These are phyloP conservation scores for Fusarium solani-melongenae DNA, from an alignment of 2,329 filamentous ascomycete species.

Conservation along the genomic window DNA sequence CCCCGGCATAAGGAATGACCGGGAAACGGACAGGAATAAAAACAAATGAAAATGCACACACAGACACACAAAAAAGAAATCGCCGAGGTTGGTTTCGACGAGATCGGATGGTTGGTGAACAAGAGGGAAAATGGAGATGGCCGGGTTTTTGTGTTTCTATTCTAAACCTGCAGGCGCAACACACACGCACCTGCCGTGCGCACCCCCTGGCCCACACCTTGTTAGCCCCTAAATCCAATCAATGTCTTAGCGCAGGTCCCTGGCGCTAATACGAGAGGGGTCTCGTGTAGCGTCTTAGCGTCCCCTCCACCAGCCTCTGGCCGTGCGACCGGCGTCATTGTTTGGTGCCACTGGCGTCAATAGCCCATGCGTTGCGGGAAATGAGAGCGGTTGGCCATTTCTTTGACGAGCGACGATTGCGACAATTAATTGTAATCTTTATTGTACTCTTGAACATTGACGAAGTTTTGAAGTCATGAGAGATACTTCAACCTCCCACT, in stretches of 20 bases:
- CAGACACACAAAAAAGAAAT: constrained; percentile 10
- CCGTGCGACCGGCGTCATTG: background rate
- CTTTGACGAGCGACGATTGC: background rate
- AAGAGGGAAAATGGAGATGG: constrained; percentile 17
- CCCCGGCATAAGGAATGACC: constrained; percentile 44
- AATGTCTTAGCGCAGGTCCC: constrained; percentile 8
- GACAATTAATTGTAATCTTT: background rate
- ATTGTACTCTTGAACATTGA: background rate
- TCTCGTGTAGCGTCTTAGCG: constrained; percentile 20
- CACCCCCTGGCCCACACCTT: constrained; percentile 1
- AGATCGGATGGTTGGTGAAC: constrained; percentile 9
- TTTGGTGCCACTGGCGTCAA: background rate
- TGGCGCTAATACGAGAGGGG: constrained; percentile 23
- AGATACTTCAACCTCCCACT: background rate
- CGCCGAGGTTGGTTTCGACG: background rate
- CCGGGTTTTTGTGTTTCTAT: constrained; percentile 22
- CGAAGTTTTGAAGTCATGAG: background rate
- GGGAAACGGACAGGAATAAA: constrained; percentile 15
- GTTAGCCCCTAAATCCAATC: no score
- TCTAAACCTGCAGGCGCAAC: constrained; percentile 16
- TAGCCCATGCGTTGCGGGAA: background rate
- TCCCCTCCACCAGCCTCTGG: background rate
- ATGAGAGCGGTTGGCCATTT: background rate
- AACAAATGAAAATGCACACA: constrained; percentile 2
- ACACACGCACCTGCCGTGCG: background rate